phyloP scores from a whole-genome alignment of 768 basidiomycete genomes.

The Candolleomyces eurysporus region DNA sequence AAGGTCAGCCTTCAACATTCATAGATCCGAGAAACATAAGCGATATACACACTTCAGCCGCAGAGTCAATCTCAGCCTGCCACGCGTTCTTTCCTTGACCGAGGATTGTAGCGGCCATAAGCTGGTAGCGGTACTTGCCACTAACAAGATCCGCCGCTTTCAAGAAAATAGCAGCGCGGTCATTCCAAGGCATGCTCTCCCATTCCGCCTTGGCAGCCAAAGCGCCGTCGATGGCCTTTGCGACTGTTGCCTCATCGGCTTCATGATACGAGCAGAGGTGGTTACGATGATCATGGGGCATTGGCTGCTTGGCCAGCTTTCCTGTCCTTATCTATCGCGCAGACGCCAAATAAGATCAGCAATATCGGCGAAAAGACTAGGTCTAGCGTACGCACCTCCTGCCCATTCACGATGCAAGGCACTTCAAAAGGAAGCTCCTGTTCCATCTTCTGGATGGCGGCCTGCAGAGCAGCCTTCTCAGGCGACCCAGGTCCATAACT shows the following conservation, averaged over 20 bases:
- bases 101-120: slow-evolving; percentile 95
- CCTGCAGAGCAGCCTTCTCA: slow-evolving; percentile 73
- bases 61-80: slow-evolving; percentile 99
- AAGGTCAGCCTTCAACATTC: too few species aligned
- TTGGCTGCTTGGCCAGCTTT: slow-evolving; percentile 70
- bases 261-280: slow-evolving; percentile 87
- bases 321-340: slow-evolving; percentile 71
- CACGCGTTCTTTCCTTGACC: slow-evolving; percentile 99
- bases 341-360: neutral
- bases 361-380: neutral
- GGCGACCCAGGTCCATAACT: slow-evolving; percentile 74
- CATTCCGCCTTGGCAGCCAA: slow-evolving; percentile 84
- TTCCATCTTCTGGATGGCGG: slow-evolving; percentile 77
- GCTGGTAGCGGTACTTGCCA: slow-evolving; percentile 93
- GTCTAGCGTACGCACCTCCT: slow-evolving; percentile 45
- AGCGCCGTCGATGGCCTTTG: slow-evolving; percentile 82
- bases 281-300: slow-evolving; percentile 84
- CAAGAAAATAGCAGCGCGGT: slow-evolving; percentile 96
- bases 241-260: slow-evolving; percentile 74
- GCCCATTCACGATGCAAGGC: slow-evolving; percentile 90
- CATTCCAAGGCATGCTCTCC: slow-evolving; percentile 96
- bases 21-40: neutral
- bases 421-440: slow-evolving; percentile 86
- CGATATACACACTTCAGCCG: slow-evolving; percentile 74
- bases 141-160: slow-evolving; percentile 96